Base-by-base conservation (phyloP, 2,329 filamentous ascomycete species). In the Colletotrichum sp. region DNA sequence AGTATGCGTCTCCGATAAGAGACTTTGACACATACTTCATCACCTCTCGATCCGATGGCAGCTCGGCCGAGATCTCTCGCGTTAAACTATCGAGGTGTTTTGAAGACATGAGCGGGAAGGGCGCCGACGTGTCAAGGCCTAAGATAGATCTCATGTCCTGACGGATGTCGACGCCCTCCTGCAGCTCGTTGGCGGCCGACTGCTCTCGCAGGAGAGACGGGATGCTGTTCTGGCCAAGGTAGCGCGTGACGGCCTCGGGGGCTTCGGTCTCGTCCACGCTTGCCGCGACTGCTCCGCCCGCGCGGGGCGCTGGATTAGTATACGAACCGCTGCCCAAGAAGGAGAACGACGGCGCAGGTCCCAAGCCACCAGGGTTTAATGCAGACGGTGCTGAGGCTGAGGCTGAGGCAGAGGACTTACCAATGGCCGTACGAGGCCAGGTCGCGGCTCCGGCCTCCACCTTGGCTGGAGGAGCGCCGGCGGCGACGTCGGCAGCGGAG, bases 221-320 rank as follows among this genome's bases (percentile, higher is more conserved):
- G 71, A 93, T 93, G 81, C 91, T 93, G 82, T 93, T 93, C 80
- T 93, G 91, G 32, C 92, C 92, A 39, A 93, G 87, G 82, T 93
- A 93, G 57, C 92, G 88, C 63, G 76, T 78, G 16, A 91, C 89
- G 65, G 88, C 86, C 74, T 91, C 89, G 69, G 87, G 85, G 68
- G 86, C 82, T 69, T 93, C 91, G 30, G 89, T 86, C 72, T 93
- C 91, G 73, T 89, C 88, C 65, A 87, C 80, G 65, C 81, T 83
- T 76, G 89, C 87, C 86, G 81, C 78, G 49, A 78, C 39, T 72
- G 78, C 77, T 65, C 44, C 70, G 44, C 74, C 69, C 64, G 65
- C 66, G 16, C 59, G 62, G 57, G 68, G 62, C 57, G 68, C 39
- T 59, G 62, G 60, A 52, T 76, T 62, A 76, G 74, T 76, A 76